Conservation (phyloP, 768 basidiomycete genomes). For the Artomyces pyxidatus region DNA sequence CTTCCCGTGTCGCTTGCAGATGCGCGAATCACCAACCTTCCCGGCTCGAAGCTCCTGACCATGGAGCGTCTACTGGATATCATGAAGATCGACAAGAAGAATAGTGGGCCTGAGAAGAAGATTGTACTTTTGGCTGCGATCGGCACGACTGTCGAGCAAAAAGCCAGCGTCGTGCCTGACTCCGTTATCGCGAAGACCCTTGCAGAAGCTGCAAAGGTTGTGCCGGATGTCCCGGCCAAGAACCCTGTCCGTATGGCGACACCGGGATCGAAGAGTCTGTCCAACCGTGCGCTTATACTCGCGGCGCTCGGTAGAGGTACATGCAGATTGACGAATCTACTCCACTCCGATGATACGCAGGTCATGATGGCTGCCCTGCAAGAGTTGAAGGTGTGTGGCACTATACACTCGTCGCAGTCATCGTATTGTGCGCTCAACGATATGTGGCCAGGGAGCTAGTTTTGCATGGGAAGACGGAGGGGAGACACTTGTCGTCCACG, state of each 20-base stretch:
- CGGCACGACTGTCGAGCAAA: constrained; percentile 86
- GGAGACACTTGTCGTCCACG: constrained; percentile 87
- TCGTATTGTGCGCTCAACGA: constrained; percentile 1
- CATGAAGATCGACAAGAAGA: constrained; percentile 93
- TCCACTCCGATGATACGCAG: constrained; percentile 97
- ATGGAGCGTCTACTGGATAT: constrained; percentile 82
- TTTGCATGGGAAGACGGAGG: constrained; percentile 97
- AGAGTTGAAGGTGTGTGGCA: constrained; percentile 63
- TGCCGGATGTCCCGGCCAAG: constrained; percentile 53
- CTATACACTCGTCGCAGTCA: constrained; percentile 1
- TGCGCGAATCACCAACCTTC: constrained; percentile 64
- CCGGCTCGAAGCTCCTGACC: constrained; percentile 62
- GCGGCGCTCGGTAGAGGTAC: constrained; percentile 88
- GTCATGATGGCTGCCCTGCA: constrained; percentile 97
- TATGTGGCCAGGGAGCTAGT: constrained; percentile 59
- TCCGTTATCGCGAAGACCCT: constrained; percentile 75
- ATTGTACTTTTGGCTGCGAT: constrained; percentile 87
- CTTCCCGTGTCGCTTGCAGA: constrained; percentile 80
- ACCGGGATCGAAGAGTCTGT: constrained; percentile 94
- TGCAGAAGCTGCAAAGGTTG: constrained; percentile 69
- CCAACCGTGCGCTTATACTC: constrained; percentile 87
- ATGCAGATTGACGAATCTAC: constrained; percentile 79
- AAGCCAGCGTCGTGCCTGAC: constrained; percentile 82
- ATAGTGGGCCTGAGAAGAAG: constrained; percentile 87
- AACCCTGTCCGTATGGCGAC: constrained; percentile 68